Conservation (phyloP, 192 early-diverging fungal genomes). For the Backusella sp. region DNA sequence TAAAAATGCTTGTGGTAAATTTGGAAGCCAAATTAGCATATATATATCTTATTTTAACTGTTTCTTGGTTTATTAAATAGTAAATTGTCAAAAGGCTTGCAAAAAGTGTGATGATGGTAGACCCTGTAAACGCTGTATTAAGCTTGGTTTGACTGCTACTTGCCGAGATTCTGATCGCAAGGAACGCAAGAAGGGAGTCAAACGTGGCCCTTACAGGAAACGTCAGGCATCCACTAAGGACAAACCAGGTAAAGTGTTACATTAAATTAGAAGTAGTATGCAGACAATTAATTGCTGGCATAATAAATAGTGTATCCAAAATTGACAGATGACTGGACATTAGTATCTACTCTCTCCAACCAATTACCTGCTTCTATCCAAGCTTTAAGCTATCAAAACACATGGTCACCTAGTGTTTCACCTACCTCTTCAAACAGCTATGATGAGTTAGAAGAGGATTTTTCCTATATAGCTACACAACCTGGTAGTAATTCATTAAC, state of each 20-base stretch:
- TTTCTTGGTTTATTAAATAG: constrained; percentile 23
- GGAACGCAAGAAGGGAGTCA: constrained; percentile 81
- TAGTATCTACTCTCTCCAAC: not conserved
- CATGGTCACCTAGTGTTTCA: not conserved
- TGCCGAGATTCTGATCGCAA: constrained; percentile 79
- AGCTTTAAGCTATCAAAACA: not conserved
- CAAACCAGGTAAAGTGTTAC: constrained; percentile 7
- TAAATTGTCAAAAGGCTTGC: constrained; percentile 86
- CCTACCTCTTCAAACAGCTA: not conserved
- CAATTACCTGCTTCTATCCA: not conserved
- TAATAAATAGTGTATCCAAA: constrained; percentile 14
- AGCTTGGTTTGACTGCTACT: constrained; percentile 60
- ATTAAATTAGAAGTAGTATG: not conserved
- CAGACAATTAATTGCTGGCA: not conserved
- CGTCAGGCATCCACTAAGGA: constrained; percentile 26
- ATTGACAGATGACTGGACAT: not conserved
- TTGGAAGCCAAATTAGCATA: not conserved
- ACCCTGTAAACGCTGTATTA: constrained; percentile 82
- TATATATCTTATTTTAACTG: not conserved
- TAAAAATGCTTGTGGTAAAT: constrained; percentile 86
- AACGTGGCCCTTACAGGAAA: constrained; percentile 81
- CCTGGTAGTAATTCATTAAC: not conserved
- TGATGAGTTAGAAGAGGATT: not conserved
- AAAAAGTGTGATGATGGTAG: constrained; percentile 89
- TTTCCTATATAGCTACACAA: not conserved